Base-by-base conservation (phyloP, 78 protist species). In the Guillardia theta region DNA sequence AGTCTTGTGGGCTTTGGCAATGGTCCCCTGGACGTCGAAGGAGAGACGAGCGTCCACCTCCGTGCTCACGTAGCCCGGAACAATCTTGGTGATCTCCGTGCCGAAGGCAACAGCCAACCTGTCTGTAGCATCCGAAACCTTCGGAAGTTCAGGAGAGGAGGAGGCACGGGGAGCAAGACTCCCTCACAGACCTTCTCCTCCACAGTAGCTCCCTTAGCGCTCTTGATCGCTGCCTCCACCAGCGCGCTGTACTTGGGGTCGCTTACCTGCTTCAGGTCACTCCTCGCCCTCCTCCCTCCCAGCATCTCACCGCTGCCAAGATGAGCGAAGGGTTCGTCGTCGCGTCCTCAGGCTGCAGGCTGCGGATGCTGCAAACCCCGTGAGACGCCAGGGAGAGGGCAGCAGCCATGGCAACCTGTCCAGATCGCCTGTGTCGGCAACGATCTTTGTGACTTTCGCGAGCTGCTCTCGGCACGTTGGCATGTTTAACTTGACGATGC, bases 241-340 rank as follows among this genome's bases (percentile, higher is more conserved):
- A 98, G 95, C 24, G 37, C 44, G 92, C 50, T 48, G 93, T 97
- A 98, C 77, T 94, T 88, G 48, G 96, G 96, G 64, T 76, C 46
- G 36, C 54, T 4, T 22, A n/a, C n/a, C n/a, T n/a, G n/a, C n/a
- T n/a, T n/a, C n/a, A n/a, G n/a, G n/a, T n/a, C n/a, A n/a, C n/a
- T n/a, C n/a, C n/a, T n/a, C n/a, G n/a, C n/a, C n/a, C n/a, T n/a
- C n/a, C n/a, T n/a, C n/a, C n/a, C n/a, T n/a, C n/a, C n/a, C n/a
- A n/a, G n/a, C n/a, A n/a, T n/a, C n/a, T n/a, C n/a, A 98, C 97
- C 21, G 99, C 99, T 48, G 39, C 93, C 54, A 95, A 48, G 37
- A 98, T 87, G 88, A 99, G 97, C 30, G 99, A 96, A 47, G 99
- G 99, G 95, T 99, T 99, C 0, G 99, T 99, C 30, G 99, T 99